Conservation (phyloP, 495 filamentous ascomycete genomes). For the Talaromyces borbonicus region DNA sequence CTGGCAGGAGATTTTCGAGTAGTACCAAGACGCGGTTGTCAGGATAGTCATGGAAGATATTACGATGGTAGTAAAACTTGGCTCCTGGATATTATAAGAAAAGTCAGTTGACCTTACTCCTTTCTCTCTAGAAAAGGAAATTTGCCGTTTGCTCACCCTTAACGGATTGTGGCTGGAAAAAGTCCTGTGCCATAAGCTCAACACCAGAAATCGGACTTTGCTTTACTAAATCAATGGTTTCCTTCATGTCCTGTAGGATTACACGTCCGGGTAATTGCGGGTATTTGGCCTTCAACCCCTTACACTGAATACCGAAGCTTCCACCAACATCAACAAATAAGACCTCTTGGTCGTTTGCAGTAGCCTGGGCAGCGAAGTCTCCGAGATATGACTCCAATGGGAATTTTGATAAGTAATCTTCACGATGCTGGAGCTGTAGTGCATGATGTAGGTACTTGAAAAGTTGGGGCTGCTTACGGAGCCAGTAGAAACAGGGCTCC, state of each 20-base stretch:
- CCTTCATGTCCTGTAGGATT: conserved; percentile 33
- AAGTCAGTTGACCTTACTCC: too few species aligned
- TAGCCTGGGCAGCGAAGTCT: conserved; percentile 14
- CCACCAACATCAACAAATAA: conserved; percentile 14
- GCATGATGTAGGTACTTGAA: conserved; percentile 25
- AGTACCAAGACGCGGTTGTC: conserved; percentile 16
- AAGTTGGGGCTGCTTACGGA: conserved; percentile 23
- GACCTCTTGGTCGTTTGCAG: conserved; percentile 7
- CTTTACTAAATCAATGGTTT: conserved; percentile 18
- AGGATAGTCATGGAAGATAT: conserved; percentile 5
- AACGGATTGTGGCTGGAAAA: conserved; percentile 22
- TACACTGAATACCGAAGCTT: conserved; percentile 8
- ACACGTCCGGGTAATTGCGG: conserved; percentile 23
- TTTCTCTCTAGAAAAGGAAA: too few species aligned
- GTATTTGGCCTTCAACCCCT: conserved; percentile 8
- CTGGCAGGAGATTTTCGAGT: conserved; percentile 22
- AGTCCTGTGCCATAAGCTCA: conserved; percentile 17
- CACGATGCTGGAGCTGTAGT: too few species aligned
- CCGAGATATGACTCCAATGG: conserved; percentile 17
- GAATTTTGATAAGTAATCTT: conserved; percentile 26
- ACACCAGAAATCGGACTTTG: conserved; percentile 5
- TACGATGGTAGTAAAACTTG: conserved; percentile 7
- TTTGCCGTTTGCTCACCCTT: too few species aligned
- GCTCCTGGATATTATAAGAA: too few species aligned
- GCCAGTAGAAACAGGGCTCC: conserved; percentile 28